A percentile compares a stretch with the other conserved stretches of the same genome.
These are phyloP conservation scores for Macrocystidia cucumis DNA, from an alignment of 1,284 basidiomycete species.

Conservation along the genomic window DNA sequence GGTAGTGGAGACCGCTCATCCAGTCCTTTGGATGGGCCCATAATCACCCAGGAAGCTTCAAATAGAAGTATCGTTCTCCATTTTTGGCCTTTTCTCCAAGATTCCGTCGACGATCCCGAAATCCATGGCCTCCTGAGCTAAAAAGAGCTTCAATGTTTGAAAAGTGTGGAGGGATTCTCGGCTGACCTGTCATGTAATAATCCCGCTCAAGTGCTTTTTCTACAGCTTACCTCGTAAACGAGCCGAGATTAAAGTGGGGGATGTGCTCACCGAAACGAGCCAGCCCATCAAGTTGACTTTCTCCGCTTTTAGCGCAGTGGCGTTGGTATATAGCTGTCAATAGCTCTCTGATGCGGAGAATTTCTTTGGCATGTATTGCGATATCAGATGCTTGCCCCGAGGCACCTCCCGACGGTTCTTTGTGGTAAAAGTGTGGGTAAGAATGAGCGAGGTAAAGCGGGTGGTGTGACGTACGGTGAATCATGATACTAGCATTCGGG, in stretches of 20 bases:
- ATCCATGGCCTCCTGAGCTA: constrained; percentile 77
- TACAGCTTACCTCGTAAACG: constrained; percentile 24
- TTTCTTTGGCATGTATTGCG: constrained; percentile 90
- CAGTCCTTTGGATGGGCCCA: too few relatives aligned
- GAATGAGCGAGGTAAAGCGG: constrained; percentile 9
- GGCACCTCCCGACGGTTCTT: constrained; percentile 92
- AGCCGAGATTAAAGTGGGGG: constrained; percentile 9
- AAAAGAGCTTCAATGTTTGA: constrained; percentile 14
- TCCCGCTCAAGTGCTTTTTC: constrained; percentile 87
- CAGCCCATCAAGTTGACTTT: constrained; percentile 56
- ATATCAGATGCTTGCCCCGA: constrained; percentile 92
- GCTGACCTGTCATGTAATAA: constrained; percentile 86
- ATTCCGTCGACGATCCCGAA: constrained; percentile 92
- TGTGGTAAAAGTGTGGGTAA: constrained; percentile 24
- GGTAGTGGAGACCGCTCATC: too few relatives aligned
- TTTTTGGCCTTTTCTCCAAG: constrained; percentile 60
- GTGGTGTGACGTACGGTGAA: constrained; percentile 68
- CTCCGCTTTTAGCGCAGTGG: constrained; percentile 64
- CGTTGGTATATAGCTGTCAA: constrained; percentile 81
- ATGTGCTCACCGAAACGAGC: constrained; percentile 67
- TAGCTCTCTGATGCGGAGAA: constrained; percentile 75
- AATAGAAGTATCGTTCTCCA: constrained; percentile 23
- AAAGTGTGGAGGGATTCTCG: constrained; percentile 8
- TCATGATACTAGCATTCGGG: constrained; percentile 93
- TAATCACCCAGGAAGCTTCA: too few relatives aligned